A percentile compares a stretch with the other conserved stretches of the same genome.
These are phyloP conservation scores for Sesbania bispinosa DNA, from an alignment of 306 rosid genomes.

Conservation along the genomic window DNA sequence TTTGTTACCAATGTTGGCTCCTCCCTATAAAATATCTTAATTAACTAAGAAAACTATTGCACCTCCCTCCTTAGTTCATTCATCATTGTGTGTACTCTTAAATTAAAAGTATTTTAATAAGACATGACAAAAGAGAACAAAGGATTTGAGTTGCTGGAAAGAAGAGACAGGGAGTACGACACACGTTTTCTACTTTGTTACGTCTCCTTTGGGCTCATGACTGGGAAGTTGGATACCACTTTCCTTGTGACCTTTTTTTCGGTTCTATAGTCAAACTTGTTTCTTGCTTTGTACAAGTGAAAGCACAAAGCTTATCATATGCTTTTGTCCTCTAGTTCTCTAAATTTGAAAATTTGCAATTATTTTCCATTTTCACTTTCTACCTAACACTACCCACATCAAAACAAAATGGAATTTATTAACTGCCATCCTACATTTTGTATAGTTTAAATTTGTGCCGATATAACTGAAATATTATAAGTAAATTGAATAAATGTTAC, in stretches of 20 bases:
- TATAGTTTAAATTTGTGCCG: background rate
- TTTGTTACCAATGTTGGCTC: background rate
- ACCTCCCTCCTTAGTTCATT: background rate
- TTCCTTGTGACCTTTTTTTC: background rate
- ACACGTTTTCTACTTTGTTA: constrained; percentile 35
- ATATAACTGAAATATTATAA: background rate
- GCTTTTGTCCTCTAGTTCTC: background rate
- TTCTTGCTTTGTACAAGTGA: background rate
- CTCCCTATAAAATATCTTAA: background rate
- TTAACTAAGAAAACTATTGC: background rate
- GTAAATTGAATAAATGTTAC: background rate
- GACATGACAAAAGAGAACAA: background rate
- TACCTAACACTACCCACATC: background rate
- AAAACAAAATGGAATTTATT: background rate
- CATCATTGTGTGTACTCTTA: background rate
- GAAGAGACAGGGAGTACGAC: background rate
- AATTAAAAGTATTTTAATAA: background rate
- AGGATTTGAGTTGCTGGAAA: background rate
- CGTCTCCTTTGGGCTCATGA: constrained; percentile 28
- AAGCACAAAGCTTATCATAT: background rate
- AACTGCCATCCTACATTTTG: background rate
- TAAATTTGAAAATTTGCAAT: background rate
- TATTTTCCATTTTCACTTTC: background rate
- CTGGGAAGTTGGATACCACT: background rate
- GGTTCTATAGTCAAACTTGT: constrained; percentile 2